A percentile compares a stretch with the other conserved stretches of the same genome.
phyloP scores from a whole-genome alignment of 805 yeast genomes.

The Pichia occidentalis region DNA sequence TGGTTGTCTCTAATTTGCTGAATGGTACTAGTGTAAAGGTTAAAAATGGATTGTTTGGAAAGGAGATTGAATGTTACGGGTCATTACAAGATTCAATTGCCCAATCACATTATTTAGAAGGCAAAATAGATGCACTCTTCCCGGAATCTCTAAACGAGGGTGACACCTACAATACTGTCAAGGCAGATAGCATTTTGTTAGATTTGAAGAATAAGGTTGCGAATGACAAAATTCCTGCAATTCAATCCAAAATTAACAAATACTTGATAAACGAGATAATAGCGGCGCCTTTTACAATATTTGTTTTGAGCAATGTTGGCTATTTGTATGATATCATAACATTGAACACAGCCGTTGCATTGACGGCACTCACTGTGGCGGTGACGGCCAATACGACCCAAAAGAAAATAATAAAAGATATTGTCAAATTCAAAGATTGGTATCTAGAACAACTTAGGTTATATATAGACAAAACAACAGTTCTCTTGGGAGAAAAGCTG shows the following conservation, averaged over 20 bases:
- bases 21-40: slow-evolving; percentile 23
- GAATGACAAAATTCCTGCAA: slow-evolving; percentile 23
- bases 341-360: slow-evolving; percentile 24
- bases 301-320: slow-evolving; percentile 22
- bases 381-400: slow-evolving; percentile 24
- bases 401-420: slow-evolving; percentile 15
- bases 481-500: slow-evolving; percentile 17
- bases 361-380: slow-evolving; percentile 25
- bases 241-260: slow-evolving; percentile 23
- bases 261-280: slow-evolving; percentile 21
- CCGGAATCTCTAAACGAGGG: slow-evolving; percentile 5
- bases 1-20: slow-evolving; percentile 25
- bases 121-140: slow-evolving; percentile 26
- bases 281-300: slow-evolving; percentile 24
- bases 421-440: slow-evolving; percentile 21
- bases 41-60: slow-evolving; percentile 21
- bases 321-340: slow-evolving; percentile 23
- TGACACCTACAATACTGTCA: background rate
- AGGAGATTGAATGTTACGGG: slow-evolving; percentile 26
- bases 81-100: slow-evolving; percentile 24
- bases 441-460: slow-evolving; percentile 23
- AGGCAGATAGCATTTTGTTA: background rate
- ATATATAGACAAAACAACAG: slow-evolving; percentile 22
- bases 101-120: slow-evolving; percentile 26
- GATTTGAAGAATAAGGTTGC: slow-evolving; percentile 1